Evolutionary conservation across 1,284 basidiomycete genomes (phyloP).

Genomic region (Tylopilus orsonianus): DNA sequence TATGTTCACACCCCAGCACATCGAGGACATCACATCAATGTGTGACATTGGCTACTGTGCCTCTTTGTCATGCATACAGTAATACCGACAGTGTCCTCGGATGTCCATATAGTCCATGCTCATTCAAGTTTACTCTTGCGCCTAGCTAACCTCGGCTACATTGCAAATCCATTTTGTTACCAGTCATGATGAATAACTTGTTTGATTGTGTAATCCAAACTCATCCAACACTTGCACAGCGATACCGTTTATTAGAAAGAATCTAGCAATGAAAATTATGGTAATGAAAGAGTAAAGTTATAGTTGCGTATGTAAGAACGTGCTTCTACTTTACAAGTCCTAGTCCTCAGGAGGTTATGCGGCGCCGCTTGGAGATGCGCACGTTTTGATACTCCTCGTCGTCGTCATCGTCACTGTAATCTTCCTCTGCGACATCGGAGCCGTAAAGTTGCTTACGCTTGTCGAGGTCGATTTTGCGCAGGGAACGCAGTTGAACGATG

Average conservation of each 20-base stretch:
- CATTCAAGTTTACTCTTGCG: background rate
- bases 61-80: too few species aligned
- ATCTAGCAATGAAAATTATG: slow-evolving; percentile 33
- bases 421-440: slow-evolving; percentile 41
- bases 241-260: slow-evolving; percentile 28
- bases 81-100: too few species aligned
- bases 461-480: slow-evolving; percentile 57
- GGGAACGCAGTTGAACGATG: slow-evolving; percentile 49
- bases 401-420: slow-evolving; percentile 49
- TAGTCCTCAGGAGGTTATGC: slow-evolving; percentile 26
- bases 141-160: too few species aligned
- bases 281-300: slow-evolving; percentile 28
- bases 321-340: slow-evolving; percentile 24
- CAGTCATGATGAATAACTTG: background rate
- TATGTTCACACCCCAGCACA: too few species aligned
- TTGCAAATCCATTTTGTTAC: background rate
- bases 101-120: background rate
- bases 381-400: slow-evolving; percentile 43
- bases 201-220: background rate
- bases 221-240: slow-evolving; percentile 11
- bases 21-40: too few species aligned
- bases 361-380: slow-evolving; percentile 34
- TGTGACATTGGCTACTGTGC: too few species aligned
- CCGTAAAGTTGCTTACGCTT: slow-evolving; percentile 47
- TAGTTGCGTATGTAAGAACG: slow-evolving; percentile 28